Conservation (phyloP, 805 yeast species). For the Kodamaea hsintzibuensis region DNA sequence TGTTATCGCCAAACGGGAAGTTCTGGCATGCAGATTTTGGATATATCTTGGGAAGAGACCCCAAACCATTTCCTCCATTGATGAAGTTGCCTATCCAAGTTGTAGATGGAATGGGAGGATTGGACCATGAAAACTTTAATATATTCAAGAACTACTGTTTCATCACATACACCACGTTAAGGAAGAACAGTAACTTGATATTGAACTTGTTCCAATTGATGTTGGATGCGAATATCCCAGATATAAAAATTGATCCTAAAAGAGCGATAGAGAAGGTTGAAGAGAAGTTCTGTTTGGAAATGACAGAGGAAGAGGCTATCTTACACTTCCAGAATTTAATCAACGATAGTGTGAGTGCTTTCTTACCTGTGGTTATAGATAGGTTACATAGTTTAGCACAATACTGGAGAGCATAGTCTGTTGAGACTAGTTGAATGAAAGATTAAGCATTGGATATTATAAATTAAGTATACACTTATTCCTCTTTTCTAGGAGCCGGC, state of each 20-base stretch:
- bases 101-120: constrained; percentile 97
- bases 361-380: constrained; percentile 92
- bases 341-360: constrained; percentile 91
- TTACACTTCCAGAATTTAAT: constrained; percentile 91
- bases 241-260: constrained; percentile 77
- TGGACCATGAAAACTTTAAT: constrained; percentile 78
- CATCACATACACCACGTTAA: constrained; percentile 85
- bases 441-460: not conserved
- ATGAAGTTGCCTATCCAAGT: constrained; percentile 97
- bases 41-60: constrained; percentile 93
- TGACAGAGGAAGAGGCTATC: constrained; percentile 96
- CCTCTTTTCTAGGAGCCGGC: constrained; percentile 1
- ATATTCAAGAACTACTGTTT: constrained; percentile 91
- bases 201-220: constrained; percentile 88
- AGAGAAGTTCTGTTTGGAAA: constrained; percentile 89
- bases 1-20: constrained; percentile 75
- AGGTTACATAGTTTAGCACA: constrained; percentile 94
- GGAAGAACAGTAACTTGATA: constrained; percentile 88
- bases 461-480: not conserved
- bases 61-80: constrained; percentile 97
- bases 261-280: constrained; percentile 88
- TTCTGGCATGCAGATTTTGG: constrained; percentile 99
- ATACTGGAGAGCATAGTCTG: constrained; percentile 82
- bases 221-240: constrained; percentile 93
- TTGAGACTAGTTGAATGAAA: too few species aligned